Conservation (phyloP, 331 rosid species). For the Arachis monticola region DNA sequence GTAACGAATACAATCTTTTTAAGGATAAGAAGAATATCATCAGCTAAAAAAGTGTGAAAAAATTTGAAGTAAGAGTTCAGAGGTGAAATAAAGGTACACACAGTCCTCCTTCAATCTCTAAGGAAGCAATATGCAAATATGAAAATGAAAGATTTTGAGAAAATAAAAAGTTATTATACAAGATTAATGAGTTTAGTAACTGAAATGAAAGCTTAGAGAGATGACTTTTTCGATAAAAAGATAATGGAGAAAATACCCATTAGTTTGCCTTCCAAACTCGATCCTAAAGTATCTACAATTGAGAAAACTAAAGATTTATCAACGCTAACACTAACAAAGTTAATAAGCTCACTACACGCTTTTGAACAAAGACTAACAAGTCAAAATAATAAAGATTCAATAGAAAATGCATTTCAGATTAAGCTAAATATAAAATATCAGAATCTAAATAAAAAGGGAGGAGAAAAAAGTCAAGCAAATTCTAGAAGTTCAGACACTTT, state of each 20-base stretch:
- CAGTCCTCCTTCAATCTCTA: not conserved
- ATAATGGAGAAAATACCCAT: no score
- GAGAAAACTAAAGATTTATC: no score
- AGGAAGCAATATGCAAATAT: not conserved
- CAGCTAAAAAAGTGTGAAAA: not conserved
- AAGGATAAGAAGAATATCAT: not conserved
- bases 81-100: not conserved
- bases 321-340: no score
- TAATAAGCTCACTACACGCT: no score
- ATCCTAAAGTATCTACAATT: no score
- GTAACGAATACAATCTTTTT: no score
- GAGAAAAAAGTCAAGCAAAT: not conserved
- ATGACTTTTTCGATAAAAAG: no score
- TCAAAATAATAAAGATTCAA: not conserved
- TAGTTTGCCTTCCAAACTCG: no score
- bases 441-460: not conserved
- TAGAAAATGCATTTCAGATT: not conserved
- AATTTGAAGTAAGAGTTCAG: not conserved
- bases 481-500: not conserved
- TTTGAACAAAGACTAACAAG: no score
- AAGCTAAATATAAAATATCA: not conserved
- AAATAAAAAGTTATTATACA: no score
- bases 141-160: not conserved
- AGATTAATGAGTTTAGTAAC: no score
- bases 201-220: no score